These are phyloP conservation scores for Xerocomus minutiporus DNA, from an alignment of 1,284 basidiomycete species.

Conservation along the genomic window DNA sequence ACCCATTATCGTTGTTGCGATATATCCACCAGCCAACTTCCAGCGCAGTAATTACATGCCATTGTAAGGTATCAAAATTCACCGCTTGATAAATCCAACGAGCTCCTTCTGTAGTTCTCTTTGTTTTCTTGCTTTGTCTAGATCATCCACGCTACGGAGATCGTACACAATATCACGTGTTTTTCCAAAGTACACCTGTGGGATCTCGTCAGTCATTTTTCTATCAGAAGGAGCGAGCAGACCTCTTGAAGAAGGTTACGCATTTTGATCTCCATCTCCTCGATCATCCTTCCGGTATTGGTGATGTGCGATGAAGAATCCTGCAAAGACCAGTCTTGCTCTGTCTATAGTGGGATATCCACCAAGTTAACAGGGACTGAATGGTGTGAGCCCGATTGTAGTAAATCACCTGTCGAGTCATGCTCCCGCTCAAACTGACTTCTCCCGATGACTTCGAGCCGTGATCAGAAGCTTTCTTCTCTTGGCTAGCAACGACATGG, in stretches of 20 bases:
- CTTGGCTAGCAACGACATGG: conserved; percentile 18
- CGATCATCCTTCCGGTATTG: conserved; percentile 92
- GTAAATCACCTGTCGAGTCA: conserved; percentile 85
- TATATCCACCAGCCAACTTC: conserved; percentile 1
- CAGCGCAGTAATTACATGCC: conserved; percentile 10
- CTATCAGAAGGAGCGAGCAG: conserved; percentile 15
- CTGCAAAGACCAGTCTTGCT: conserved; percentile 80
- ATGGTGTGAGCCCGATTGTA: conserved; percentile 4
- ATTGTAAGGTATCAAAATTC: conserved; percentile 20
- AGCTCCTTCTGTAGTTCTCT: conserved; percentile 90
- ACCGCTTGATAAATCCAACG: conserved; percentile 82
- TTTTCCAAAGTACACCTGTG: conserved; percentile 94
- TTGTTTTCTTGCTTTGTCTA: conserved; percentile 79
- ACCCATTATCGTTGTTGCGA: conserved; percentile 3
- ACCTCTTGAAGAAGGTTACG: conserved; percentile 90
- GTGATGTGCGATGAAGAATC: conserved; percentile 80
- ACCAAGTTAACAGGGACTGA: conserved; percentile 10
- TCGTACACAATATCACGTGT: conserved; percentile 93
- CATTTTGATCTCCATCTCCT: conserved; percentile 99
- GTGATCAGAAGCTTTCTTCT: conserved; percentile 38
- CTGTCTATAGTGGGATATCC: conserved; percentile 50
- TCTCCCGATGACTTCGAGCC: conserved; percentile 64
- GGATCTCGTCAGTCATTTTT: conserved; percentile 6
- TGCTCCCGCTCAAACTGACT: conserved; percentile 87
- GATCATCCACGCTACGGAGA: conserved; percentile 80